Conservation (phyloP, 23 red algal genomes). For the Gracilaria domingensis region DNA sequence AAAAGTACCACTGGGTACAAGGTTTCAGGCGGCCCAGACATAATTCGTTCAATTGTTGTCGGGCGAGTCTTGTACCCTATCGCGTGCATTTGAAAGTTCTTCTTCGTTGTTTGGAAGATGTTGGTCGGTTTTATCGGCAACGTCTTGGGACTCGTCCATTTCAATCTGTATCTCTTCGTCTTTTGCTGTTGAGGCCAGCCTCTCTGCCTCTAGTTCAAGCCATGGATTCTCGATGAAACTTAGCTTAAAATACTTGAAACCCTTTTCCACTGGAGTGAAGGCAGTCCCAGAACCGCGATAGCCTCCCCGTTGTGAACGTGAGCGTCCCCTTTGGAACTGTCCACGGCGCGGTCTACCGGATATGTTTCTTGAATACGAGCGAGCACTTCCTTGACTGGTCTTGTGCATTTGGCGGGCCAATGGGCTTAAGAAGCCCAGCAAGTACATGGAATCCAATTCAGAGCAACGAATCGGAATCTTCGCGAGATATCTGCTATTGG, state of each 20-base stretch:
- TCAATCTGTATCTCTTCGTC: slow-evolving; percentile 37
- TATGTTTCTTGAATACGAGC: not conserved
- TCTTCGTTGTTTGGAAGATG: not conserved
- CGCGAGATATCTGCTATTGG: not conserved
- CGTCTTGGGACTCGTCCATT: not conserved
- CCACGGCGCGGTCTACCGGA: slow-evolving; percentile 20
- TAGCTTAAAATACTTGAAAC: slow-evolving; percentile 60
- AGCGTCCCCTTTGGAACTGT: slow-evolving; percentile 27
- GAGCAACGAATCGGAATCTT: not conserved
- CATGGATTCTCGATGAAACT: slow-evolving; percentile 73
- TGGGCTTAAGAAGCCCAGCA: not conserved
- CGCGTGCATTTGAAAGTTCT: not conserved
- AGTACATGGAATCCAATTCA: not conserved
- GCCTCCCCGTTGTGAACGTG: slow-evolving; percentile 20
- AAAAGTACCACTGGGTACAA: no score
- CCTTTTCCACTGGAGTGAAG: slow-evolving; percentile 64
- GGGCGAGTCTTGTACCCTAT: not conserved
- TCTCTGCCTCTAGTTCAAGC: slow-evolving; percentile 27
- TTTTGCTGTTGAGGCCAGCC: not conserved
- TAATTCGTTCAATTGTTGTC: not conserved
- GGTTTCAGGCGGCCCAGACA: not conserved
- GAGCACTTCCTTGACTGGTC: not conserved
- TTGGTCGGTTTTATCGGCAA: not conserved
- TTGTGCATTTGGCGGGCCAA: slow-evolving; percentile 33
- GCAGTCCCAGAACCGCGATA: slow-evolving; percentile 47